These are phyloP conservation scores for Stephanodiscus triporus DNA, from an alignment of 108 stramenopile genomes.

Conservation along the genomic window DNA sequence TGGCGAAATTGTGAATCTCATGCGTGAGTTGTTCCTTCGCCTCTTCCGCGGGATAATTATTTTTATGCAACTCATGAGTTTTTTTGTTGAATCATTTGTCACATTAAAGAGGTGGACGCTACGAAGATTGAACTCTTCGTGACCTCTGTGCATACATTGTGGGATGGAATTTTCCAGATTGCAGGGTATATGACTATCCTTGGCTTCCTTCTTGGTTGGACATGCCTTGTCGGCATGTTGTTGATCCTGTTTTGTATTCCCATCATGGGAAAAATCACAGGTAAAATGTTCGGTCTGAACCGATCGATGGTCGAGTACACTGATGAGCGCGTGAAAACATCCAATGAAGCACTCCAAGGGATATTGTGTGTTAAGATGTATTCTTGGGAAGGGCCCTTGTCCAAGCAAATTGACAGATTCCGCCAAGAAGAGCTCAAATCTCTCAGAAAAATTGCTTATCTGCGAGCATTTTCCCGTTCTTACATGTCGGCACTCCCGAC, in stretches of 20 bases:
- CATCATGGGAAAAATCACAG: conserved; percentile 66
- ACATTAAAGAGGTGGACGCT: conserved; percentile 95
- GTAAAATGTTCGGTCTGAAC: conserved; percentile 72
- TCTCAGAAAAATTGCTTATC: conserved; percentile 56
- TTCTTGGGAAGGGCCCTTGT: conserved; percentile 88
- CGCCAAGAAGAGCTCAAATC: conserved; percentile 68
- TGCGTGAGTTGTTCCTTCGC: no score
- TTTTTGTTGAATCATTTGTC: no score
- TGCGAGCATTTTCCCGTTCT: conserved; percentile 66
- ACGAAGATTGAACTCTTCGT: conserved; percentile 78
- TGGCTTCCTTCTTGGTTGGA: conserved; percentile 69
- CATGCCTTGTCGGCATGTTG: conserved; percentile 78
- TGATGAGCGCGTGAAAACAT: conserved; percentile 81
- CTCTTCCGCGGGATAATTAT: no score
- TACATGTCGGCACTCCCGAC: conserved; percentile 68
- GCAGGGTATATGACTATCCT: conserved; percentile 76
- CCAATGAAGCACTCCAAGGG: conserved; percentile 91
- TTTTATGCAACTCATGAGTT: no score
- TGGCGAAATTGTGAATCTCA: conserved; percentile 88
- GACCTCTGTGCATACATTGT: conserved; percentile 71
- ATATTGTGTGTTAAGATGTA: conserved; percentile 93
- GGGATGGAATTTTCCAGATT: conserved; percentile 81
- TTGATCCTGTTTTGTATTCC: conserved; percentile 77
- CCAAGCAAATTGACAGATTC: conserved; percentile 51
- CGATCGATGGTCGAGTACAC: conserved; percentile 74